These are phyloP conservation scores for Pyrenophora tritici-repentis DNA, from an alignment of 2,329 filamentous ascomycete genomes.

Conservation along the genomic window DNA sequence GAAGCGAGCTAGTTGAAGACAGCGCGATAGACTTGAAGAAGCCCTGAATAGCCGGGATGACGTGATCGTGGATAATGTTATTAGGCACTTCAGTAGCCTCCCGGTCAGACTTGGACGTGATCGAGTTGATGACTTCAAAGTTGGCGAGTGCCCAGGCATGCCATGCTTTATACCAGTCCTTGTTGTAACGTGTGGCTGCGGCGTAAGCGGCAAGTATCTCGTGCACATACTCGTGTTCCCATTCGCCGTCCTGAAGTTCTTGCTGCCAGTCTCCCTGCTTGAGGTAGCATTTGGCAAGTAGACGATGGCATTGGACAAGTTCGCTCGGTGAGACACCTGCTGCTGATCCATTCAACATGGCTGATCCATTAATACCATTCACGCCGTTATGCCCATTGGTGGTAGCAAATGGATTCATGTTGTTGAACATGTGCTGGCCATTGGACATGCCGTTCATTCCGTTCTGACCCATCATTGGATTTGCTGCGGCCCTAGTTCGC, in stretches of 20 bases:
- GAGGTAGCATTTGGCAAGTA: slow-evolving; percentile 93
- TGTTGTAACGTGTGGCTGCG: slow-evolving; percentile 90
- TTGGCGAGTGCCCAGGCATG: slow-evolving; percentile 98
- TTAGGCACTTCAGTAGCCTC: slow-evolving; percentile 64
- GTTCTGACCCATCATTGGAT: slow-evolving; percentile 42
- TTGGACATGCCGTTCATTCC: slow-evolving; percentile 52
- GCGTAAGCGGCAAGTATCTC: slow-evolving; percentile 91
- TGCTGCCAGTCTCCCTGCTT: slow-evolving; percentile 97
- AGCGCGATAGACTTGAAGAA: slow-evolving; percentile 98
- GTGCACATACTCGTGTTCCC: slow-evolving; percentile 82
- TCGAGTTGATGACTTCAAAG: slow-evolving; percentile 92
- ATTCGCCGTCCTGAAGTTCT: slow-evolving; percentile 80
- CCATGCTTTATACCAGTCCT: slow-evolving; percentile 98
- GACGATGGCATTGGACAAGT: slow-evolving; percentile 63
- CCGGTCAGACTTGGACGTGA: slow-evolving; percentile 69
- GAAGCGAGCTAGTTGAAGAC: slow-evolving; percentile 87
- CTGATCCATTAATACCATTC: slow-evolving; percentile 47
- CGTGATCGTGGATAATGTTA: slow-evolving; percentile 77
- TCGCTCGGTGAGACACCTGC: slow-evolving; percentile 37
- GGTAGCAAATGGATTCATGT: slow-evolving; percentile 45
- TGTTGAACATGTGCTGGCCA: slow-evolving; percentile 43
- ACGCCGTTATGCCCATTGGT: slow-evolving; percentile 59
- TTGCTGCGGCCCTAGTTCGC: slow-evolving; percentile 40
- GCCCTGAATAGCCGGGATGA: slow-evolving; percentile 90
- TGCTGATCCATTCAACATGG: slow-evolving; percentile 32